phyloP scores from a whole-genome alignment of 768 basidiomycete species.

The Pisolithus sp. region DNA sequence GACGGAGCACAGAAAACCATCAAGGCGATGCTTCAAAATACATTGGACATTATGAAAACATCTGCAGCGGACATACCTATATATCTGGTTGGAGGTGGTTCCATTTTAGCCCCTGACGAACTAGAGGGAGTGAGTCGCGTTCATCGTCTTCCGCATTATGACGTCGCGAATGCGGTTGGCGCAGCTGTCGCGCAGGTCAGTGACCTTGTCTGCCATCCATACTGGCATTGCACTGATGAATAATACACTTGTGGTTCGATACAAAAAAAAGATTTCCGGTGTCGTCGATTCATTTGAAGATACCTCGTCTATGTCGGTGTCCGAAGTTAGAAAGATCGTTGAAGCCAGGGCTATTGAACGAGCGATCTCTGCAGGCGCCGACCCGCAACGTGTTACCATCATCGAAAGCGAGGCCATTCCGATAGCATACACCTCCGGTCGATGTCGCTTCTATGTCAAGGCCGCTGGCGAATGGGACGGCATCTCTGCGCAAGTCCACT shows the following conservation, averaged over 20 bases:
- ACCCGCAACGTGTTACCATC: conserved; percentile 37
- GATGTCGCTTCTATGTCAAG: conserved; percentile 46
- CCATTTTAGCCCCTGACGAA: conserved; percentile 46
- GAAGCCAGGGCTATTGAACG: conserved; percentile 34
- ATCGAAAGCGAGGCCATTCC: conserved; percentile 54
- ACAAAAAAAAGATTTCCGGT: conserved; percentile 32
- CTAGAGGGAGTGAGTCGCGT: conserved; percentile 49
- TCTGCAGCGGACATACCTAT: conserved; percentile 49
- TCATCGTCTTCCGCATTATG: conserved; percentile 42
- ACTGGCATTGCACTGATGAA: not conserved
- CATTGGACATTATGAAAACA: conserved; percentile 62
- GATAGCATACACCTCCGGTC: conserved; percentile 26
- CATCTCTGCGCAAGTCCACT: conserved; percentile 14
- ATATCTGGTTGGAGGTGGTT: conserved; percentile 61
- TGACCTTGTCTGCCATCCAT: not conserved
- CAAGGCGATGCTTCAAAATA: conserved; percentile 38
- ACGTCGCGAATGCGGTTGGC: conserved; percentile 59
- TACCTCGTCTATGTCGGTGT: conserved; percentile 27
- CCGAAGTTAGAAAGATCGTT: conserved; percentile 29
- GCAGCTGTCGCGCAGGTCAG: conserved; percentile 39
- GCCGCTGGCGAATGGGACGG: conserved; percentile 50
- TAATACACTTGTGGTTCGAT: not conserved
- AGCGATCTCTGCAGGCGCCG: conserved; percentile 42
- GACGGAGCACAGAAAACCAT: conserved; percentile 35
- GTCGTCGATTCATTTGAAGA: conserved; percentile 42